Evolutionary conservation across 2,329 filamentous ascomycete species (phyloP).

Genomic region (Pseudodiploospora longispora): DNA sequence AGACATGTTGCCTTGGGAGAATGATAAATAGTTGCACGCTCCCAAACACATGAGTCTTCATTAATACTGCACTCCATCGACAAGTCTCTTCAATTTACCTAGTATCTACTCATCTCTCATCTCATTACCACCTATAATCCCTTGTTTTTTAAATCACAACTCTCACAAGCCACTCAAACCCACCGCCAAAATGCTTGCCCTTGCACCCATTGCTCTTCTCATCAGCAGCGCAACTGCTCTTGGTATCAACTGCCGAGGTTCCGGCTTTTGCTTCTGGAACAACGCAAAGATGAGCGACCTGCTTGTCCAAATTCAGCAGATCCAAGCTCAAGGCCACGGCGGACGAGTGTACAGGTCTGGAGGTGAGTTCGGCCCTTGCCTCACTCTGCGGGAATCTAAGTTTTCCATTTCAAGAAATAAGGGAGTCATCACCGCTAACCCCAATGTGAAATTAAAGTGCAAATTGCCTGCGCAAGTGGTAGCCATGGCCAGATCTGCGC

Average conservation of each 20-base stretch:
- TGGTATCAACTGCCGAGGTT: constrained; percentile 13
- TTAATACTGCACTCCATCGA: too few relatives aligned
- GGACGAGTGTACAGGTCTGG: constrained; percentile 7
- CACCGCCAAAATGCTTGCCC: not conserved
- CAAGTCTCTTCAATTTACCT: too few relatives aligned
- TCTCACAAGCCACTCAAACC: too few relatives aligned
- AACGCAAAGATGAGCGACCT: constrained; percentile 8
- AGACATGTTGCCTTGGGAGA: too few relatives aligned
- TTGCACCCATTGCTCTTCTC: constrained; percentile 3
- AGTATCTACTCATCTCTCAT: not conserved
- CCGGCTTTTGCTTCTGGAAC: constrained; percentile 9
- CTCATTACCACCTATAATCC: not conserved
- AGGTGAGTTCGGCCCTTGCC: constrained; percentile 2
- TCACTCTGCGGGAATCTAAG: too few relatives aligned
- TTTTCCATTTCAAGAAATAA: too few relatives aligned
- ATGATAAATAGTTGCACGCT: too few relatives aligned
- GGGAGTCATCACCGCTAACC: too few relatives aligned
- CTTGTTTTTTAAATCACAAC: not conserved
- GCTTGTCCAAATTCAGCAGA: constrained; percentile 6
- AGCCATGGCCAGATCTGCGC: constrained; percentile 8
- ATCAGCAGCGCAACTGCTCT: constrained; percentile 6
- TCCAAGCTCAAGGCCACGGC: constrained; percentile 9
- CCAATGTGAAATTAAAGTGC: not conserved
- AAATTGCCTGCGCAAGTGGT: constrained; percentile 8
- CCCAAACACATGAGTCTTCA: too few relatives aligned